These are phyloP conservation scores for Paracoccidioides lutzii DNA, from an alignment of 2,329 filamentous ascomycete species.

Conservation along the genomic window DNA sequence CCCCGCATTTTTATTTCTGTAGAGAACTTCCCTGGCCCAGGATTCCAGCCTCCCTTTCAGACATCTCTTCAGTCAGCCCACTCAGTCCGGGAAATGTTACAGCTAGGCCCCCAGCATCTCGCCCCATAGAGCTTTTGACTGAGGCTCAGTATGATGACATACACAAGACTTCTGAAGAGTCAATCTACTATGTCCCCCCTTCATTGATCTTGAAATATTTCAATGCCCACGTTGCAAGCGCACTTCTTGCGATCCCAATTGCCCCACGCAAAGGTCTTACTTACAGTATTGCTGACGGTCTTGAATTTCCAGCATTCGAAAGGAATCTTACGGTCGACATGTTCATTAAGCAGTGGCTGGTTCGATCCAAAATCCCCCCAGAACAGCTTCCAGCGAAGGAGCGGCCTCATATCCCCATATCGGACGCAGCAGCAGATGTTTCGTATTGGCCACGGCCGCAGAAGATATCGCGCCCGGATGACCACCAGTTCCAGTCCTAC, in stretches of 20 bases:
- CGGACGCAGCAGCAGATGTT: constrained; percentile 22
- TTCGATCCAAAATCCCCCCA: constrained; percentile 14
- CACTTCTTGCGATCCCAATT: constrained; percentile 6
- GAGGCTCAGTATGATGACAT: constrained; percentile 5
- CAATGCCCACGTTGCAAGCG: constrained; percentile 4
- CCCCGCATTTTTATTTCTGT: neutral
- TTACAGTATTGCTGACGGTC: constrained; percentile 10
- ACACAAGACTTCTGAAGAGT: constrained; percentile 6
- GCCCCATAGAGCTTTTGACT: constrained; percentile 3
- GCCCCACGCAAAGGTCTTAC: constrained; percentile 7
- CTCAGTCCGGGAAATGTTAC: neutral
- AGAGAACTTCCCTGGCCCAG: neutral
- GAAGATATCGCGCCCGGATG: constrained; percentile 21
- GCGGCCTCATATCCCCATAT: constrained; percentile 10
- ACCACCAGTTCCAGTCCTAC: constrained; percentile 18
- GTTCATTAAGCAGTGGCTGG: constrained; percentile 30
- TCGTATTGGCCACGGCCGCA: constrained; percentile 24
- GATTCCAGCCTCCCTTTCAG: neutral
- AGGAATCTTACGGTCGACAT: constrained; percentile 31
- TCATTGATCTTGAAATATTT: constrained; percentile 6
- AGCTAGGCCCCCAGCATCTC: neutral
- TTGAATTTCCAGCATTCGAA: constrained; percentile 22
- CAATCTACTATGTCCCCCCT: constrained; percentile 6
- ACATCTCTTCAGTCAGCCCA: neutral
- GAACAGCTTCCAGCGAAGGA: constrained; percentile 3